Conservation (phyloP, 2,329 filamentous ascomycete species). For the Fusarium sp. region DNA sequence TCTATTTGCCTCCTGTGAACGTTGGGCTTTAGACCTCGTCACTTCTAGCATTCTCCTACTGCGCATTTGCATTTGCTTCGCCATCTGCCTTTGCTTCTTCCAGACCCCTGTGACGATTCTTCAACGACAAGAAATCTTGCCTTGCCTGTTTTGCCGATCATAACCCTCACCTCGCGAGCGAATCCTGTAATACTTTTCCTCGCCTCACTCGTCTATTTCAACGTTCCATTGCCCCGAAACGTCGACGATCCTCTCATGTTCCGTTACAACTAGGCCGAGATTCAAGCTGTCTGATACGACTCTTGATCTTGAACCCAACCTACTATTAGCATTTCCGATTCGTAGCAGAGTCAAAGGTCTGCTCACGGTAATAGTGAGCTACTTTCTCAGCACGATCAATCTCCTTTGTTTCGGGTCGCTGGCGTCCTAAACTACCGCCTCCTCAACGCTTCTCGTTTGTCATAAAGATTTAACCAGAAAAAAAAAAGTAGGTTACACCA, state of each 20-base stretch:
- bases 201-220: constrained; percentile 34
- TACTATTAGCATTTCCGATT: constrained; percentile 34
- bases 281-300: constrained; percentile 53
- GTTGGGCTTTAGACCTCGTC: constrained; percentile 51
- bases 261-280: constrained; percentile 50
- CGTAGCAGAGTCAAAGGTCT: constrained; percentile 48
- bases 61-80: constrained; percentile 49
- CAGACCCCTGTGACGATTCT: constrained; percentile 46
- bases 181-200: constrained; percentile 50
- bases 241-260: constrained; percentile 52
- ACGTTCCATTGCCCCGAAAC: constrained; percentile 40
- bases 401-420: constrained; percentile 65
- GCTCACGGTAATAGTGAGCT: constrained; percentile 65
- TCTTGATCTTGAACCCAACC: constrained; percentile 49
- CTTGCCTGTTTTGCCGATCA: constrained; percentile 33
- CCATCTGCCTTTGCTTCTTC: constrained; percentile 48
- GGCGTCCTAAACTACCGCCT: constrained; percentile 65
- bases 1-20: constrained; percentile 47
- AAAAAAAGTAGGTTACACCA: constrained; percentile 46
- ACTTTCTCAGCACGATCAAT: constrained; percentile 57
- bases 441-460: constrained; percentile 54
- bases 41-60: constrained; percentile 44
- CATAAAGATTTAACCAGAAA: constrained; percentile 39
- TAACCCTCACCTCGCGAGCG: constrained; percentile 41
- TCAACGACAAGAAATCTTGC: constrained; percentile 48